phyloP scores from a whole-genome alignment of 2,329 filamentous ascomycete species.

The Lasiodiplodia sp. region DNA sequence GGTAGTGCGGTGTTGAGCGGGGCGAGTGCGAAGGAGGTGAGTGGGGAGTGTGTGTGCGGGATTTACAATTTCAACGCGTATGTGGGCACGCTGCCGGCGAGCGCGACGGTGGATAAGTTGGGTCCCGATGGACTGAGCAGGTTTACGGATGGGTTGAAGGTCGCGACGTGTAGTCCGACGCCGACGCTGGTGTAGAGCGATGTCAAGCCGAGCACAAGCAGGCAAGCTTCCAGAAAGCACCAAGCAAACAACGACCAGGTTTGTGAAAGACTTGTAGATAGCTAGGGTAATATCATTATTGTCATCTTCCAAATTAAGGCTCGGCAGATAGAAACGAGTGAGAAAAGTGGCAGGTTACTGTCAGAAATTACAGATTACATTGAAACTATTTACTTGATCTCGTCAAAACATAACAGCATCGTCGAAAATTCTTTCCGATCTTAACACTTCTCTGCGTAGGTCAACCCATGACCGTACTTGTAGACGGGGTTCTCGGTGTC shows the following conservation, averaged over 20 bases:
- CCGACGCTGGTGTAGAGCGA: too few relatives aligned
- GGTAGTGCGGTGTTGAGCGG: conserved; percentile 49
- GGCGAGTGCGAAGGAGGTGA: conserved; percentile 59
- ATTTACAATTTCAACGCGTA: conserved; percentile 66
- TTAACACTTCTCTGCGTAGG: conserved; percentile 37
- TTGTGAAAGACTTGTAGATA: too few relatives aligned
- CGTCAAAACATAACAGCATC: not conserved
- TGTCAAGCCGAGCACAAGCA: too few relatives aligned
- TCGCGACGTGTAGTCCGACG: conserved; percentile 29
- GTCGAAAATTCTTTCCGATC: not conserved
- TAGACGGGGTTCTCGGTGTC: conserved; percentile 47
- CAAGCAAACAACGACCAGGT: too few relatives aligned
- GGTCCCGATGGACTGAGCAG: conserved; percentile 31
- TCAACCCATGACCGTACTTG: conserved; percentile 45
- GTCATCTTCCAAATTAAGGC: too few relatives aligned
- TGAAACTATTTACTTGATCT: not conserved
- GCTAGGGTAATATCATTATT: too few relatives aligned
- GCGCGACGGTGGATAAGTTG: conserved; percentile 34
- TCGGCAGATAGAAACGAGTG: too few relatives aligned
- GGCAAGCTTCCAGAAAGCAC: too few relatives aligned
- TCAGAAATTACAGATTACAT: not conserved
- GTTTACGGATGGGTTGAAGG: conserved; percentile 33
- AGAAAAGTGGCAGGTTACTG: too few relatives aligned
- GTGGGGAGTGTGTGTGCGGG: conserved; percentile 58
- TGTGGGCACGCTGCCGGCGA: conserved; percentile 58